Evolutionary conservation across 306 rosid species (phyloP).

Genomic region (Cicer pinnatifidum): DNA sequence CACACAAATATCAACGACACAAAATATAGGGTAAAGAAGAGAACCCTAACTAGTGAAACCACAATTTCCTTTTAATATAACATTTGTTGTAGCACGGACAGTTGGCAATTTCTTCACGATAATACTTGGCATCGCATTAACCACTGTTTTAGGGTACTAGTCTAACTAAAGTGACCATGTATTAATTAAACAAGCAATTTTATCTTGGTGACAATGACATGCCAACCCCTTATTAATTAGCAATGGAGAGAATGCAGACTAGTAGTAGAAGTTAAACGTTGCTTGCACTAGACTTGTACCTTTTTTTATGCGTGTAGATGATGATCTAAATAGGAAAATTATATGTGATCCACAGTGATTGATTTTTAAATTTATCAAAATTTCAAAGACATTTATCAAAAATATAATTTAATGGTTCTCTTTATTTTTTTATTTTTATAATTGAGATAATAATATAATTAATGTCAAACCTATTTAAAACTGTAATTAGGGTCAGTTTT

Average conservation of each 20-base stretch:
- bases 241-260: neutral
- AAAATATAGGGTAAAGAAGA: neutral
- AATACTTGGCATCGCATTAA: constrained; percentile 22
- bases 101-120: constrained; percentile 29
- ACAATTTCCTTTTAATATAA: neutral
- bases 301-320: neutral
- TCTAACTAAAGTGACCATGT: neutral
- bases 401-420: too few relatives aligned
- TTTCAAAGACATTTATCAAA: too few relatives aligned
- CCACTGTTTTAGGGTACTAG: neutral
- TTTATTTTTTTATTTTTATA: too few relatives aligned
- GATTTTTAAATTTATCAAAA: too few relatives aligned
- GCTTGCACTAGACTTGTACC: constrained; percentile 33
- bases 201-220: constrained; percentile 35
- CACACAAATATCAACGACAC: neutral
- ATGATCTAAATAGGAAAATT: neutral
- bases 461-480: neutral
- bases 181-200: constrained; percentile 24
- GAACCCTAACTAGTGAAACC: neutral
- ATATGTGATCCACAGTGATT: too few relatives aligned
- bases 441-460: neutral
- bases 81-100: neutral
- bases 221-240: constrained; percentile 37
- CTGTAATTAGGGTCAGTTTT: neutral
- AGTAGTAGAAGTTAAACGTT: constrained; percentile 8